A percentile compares a stretch with the other conserved stretches of the same genome.
Evolutionary conservation across 2,329 filamentous ascomycete genomes (phyloP).

Genomic region (Aureobasidium sp.): DNA sequence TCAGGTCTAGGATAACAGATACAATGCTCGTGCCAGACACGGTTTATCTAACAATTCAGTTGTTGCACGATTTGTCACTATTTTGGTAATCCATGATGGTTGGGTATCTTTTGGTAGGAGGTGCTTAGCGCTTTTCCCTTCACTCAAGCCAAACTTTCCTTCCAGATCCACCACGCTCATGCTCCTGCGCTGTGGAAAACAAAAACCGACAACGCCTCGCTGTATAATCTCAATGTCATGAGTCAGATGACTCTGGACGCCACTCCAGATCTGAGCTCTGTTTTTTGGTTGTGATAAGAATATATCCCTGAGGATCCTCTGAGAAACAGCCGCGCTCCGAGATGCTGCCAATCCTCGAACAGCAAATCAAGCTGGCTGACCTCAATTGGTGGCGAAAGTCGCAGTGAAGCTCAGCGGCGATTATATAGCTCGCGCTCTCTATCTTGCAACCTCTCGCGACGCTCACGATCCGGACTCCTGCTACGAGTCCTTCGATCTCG

Average conservation of each 20-base stretch:
- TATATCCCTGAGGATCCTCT: neutral
- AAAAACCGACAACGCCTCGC: slow-evolving; percentile 9
- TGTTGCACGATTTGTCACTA: neutral
- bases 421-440: slow-evolving; percentile 28
- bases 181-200: neutral
- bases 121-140: neutral
- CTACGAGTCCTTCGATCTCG: slow-evolving; percentile 20
- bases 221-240: slow-evolving; percentile 1
- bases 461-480: slow-evolving; percentile 19
- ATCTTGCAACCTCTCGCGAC: slow-evolving; percentile 26
- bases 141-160: neutral
- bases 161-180: neutral
- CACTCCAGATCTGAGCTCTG: neutral
- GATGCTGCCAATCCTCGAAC: neutral
- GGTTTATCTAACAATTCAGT: neutral
- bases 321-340: neutral
- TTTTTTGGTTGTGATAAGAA: neutral
- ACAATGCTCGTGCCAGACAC: neutral
- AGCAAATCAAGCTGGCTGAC: neutral
- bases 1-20: neutral
- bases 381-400: neutral
- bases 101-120: neutral
- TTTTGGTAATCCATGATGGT: neutral
- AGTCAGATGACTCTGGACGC: neutral
- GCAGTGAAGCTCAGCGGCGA: slow-evolving; percentile 15